A percentile compares a stretch with the other conserved stretches of the same genome.
These are phyloP conservation scores for Colletotrichum sidae DNA, from an alignment of 2,329 filamentous ascomycete genomes.

Conservation along the genomic window DNA sequence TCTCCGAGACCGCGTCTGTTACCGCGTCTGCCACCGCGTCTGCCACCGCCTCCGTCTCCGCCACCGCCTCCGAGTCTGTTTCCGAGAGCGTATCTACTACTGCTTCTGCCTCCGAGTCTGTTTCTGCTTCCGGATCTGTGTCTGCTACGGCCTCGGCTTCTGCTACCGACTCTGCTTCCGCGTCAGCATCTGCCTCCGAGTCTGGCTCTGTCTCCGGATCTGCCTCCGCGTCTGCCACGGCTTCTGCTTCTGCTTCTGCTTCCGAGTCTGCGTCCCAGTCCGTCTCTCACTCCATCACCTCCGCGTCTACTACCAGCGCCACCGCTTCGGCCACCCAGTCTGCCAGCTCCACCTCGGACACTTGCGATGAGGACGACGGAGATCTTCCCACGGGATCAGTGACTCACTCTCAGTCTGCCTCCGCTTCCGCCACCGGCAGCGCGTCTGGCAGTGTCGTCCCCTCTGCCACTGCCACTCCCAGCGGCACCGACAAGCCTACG, in stretches of 20 bases:
- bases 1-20: slow-evolving; percentile 24
- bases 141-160: too few relatives aligned
- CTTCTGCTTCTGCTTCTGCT: slow-evolving; percentile 7
- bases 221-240: not conserved
- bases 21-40: slow-evolving; percentile 27
- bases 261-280: not conserved
- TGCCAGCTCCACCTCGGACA: slow-evolving; percentile 17
- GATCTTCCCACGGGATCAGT: slow-evolving; percentile 8
- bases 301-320: slow-evolving; percentile 8
- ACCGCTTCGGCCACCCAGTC: slow-evolving; percentile 23
- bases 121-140: slow-evolving; percentile 33
- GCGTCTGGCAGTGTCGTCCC: slow-evolving; percentile 20
- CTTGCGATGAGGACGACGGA: slow-evolving; percentile 34
- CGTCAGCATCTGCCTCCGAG: not conserved
- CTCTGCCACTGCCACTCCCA: slow-evolving; percentile 9
- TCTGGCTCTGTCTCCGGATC: not conserved
- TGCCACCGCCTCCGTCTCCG: slow-evolving; percentile 7
- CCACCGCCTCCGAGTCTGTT: slow-evolving; percentile 3
- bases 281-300: slow-evolving; percentile 4
- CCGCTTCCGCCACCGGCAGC: slow-evolving; percentile 28
- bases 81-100: too few relatives aligned
- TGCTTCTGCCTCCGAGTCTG: slow-evolving; percentile 10
- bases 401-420: slow-evolving; percentile 4
- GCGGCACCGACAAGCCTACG: not conserved
- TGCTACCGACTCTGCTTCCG: too few relatives aligned